Percentiles rank a stretch among this genome's conserved stretches.
phyloP scores from a whole-genome alignment of 306 rosid genomes.

The Cucumis hystrix region DNA sequence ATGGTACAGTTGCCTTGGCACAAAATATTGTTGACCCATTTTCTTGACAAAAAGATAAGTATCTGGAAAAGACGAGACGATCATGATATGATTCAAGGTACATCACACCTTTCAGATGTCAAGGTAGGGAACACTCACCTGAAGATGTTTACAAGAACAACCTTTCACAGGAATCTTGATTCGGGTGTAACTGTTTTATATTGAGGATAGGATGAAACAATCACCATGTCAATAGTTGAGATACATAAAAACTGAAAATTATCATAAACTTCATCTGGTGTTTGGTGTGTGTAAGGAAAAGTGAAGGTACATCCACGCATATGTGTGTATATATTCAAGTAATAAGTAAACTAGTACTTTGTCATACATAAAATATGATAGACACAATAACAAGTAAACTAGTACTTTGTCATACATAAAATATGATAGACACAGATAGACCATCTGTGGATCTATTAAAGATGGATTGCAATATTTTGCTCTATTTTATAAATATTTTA shows the following conservation, averaged over 20 bases:
- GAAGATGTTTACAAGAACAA: constrained; percentile 71
- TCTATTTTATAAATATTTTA: too few relatives aligned
- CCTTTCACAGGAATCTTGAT: constrained; percentile 90
- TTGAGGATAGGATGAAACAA: constrained; percentile 8
- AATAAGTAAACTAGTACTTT: background rate
- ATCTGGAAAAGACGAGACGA: background rate
- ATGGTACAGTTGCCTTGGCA: background rate
- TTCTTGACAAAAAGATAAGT: background rate
- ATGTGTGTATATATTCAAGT: background rate
- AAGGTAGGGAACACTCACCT: constrained; percentile 31
- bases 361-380: background rate
- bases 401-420: background rate
- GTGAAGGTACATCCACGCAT: background rate
- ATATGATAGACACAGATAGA: background rate
- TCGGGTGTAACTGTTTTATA: constrained; percentile 47
- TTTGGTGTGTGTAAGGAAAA: background rate
- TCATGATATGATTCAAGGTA: background rate
- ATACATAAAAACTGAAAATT: background rate
- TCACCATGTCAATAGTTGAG: background rate
- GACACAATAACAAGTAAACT: background rate
- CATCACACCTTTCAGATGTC: background rate
- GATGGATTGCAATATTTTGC: too few relatives aligned
- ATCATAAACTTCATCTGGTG: background rate
- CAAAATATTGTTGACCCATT: background rate
- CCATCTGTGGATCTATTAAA: too few relatives aligned